Percentiles rank a stretch among this genome's conserved stretches.
Conservation (phyloP, 805 yeast genomes). For the Saitoella complicata region DNA sequence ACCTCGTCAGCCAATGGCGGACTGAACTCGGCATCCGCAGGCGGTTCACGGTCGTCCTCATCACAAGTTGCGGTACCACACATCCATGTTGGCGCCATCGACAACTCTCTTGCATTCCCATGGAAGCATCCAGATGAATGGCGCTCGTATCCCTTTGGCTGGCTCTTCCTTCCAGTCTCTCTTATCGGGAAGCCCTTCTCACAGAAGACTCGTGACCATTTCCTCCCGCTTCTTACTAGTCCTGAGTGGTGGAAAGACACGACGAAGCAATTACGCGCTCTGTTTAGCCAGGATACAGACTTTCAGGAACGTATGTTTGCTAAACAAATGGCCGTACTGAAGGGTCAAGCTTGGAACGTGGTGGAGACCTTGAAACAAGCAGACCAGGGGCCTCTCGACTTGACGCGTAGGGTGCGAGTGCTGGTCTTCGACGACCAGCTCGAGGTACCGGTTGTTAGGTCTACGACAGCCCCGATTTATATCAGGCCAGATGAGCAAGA, state of each 20-base stretch:
- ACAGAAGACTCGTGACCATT: conserved; percentile 36
- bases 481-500: too few relatives aligned
- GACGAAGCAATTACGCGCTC: conserved; percentile 28
- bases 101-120: conserved; percentile 59
- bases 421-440: conserved; percentile 45
- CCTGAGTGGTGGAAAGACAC: conserved; percentile 58
- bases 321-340: conserved; percentile 51
- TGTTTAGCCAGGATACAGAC: conserved; percentile 41
- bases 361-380: conserved; percentile 44
- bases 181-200: conserved; percentile 56
- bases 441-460: conserved; percentile 32
- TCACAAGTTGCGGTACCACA: conserved; percentile 20
- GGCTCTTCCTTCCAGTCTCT: conserved; percentile 51
- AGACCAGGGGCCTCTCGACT: conserved; percentile 50
- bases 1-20: too few relatives aligned
- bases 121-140: conserved; percentile 76
- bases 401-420: conserved; percentile 41
- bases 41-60: too few relatives aligned
- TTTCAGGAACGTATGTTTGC: conserved; percentile 52
- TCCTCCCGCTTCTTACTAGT: conserved; percentile 42
- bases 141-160: conserved; percentile 65
- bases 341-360: conserved; percentile 65
- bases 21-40: too few relatives aligned
- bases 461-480: too few relatives aligned
- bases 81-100: conserved; percentile 52